Evolutionary conservation across 164 flowering plant species (phyloP).

Genomic region (Pachysandra terminalis): DNA sequence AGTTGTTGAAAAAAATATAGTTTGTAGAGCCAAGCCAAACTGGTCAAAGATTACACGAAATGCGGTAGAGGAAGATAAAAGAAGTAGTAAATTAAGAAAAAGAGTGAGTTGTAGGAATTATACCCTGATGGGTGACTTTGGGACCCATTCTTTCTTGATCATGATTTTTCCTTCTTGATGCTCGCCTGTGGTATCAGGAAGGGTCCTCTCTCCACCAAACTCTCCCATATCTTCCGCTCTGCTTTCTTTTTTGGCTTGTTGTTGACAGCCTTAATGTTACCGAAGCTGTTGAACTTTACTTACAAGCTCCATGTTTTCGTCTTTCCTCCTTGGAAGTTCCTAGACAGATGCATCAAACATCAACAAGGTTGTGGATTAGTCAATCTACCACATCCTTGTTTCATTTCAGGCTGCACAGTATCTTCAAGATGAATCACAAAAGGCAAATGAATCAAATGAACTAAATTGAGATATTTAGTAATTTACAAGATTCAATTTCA

Average conservation of each 20-base stretch:
- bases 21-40: too few species aligned
- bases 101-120: not conserved
- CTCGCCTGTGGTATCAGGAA: conserved; percentile 10
- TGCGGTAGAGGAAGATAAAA: not conserved
- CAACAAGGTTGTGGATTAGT: too few species aligned
- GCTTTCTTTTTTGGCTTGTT: not conserved
- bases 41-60: too few species aligned
- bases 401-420: too few species aligned
- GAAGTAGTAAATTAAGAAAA: not conserved
- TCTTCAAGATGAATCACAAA: too few species aligned
- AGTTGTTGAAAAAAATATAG: too few species aligned
- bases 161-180: conserved; percentile 16
- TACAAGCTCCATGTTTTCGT: too few species aligned
- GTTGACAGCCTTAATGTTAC: not conserved
- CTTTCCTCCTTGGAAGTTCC: too few species aligned
- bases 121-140: conserved; percentile 39
- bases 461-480: not conserved
- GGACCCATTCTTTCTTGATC: conserved; percentile 25
- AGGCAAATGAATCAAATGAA: too few species aligned
- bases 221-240: conserved; percentile 28
- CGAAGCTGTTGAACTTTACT: too few species aligned
- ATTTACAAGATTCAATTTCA: not conserved
- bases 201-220: conserved; percentile 17
- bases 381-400: too few species aligned
- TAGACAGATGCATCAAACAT: too few species aligned